Conservation (phyloP, 768 basidiomycete genomes). For the Scleroderma citrinum region DNA sequence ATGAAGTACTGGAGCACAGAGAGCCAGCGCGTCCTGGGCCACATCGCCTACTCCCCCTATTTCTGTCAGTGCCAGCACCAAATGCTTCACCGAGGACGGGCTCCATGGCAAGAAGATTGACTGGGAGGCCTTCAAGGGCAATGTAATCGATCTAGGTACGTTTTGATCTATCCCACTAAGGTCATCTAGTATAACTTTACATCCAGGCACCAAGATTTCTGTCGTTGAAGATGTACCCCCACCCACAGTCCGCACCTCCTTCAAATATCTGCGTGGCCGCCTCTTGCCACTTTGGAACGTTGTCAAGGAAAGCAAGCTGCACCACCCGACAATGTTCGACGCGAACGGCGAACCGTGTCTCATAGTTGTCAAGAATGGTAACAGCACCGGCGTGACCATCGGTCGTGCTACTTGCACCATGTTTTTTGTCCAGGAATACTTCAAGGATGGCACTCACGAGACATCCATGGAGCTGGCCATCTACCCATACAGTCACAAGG, state of each 20-base stretch:
- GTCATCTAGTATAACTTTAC: constrained; percentile 13
- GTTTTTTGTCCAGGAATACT: constrained; percentile 30
- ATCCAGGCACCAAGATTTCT: constrained; percentile 19
- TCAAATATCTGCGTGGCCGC: constrained; percentile 28
- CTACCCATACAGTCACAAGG: constrained; percentile 22
- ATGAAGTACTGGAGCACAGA: constrained; percentile 7
- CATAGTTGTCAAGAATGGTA: constrained; percentile 32
- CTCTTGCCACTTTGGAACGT: constrained; percentile 27
- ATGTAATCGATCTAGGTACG: constrained; percentile 30
- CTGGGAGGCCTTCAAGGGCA: constrained; percentile 28
- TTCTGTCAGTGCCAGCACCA: constrained; percentile 15
- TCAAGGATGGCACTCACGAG: constrained; percentile 7
- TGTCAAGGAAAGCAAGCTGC: constrained; percentile 29
- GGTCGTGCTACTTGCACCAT: constrained; percentile 29
- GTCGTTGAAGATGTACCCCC: constrained; percentile 19
- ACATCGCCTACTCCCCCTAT: constrained; percentile 28
- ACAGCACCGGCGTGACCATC: constrained; percentile 30
- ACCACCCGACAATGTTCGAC: constrained; percentile 23
- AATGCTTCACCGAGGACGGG: constrained; percentile 27
- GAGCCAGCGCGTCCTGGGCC: constrained; percentile 29
- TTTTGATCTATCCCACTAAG: constrained; percentile 22
- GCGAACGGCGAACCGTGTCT: constrained; percentile 25
- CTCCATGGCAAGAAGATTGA: constrained; percentile 28
- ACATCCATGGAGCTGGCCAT: constrained; percentile 29
- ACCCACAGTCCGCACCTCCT: constrained; percentile 17